These are phyloP conservation scores for Acorus gramineus DNA, from an alignment of 106 monocot species.

Conservation along the genomic window DNA sequence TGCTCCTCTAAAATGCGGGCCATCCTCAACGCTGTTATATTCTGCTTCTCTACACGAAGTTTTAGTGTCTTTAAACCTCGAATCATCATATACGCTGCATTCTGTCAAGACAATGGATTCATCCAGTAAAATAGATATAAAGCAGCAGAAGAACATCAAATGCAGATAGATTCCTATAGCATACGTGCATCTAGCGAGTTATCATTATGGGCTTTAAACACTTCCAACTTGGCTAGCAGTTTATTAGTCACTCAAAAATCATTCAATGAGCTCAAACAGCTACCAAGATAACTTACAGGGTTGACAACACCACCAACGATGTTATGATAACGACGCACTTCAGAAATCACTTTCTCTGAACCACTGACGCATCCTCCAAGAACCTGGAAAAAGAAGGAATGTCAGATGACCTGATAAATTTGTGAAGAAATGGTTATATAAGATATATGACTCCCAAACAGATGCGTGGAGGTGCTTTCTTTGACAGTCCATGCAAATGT, in stretches of 20 bases:
- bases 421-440: no score
- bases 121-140: not conserved
- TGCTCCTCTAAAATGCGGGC: constrained; percentile 97
- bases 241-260: no score
- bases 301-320: constrained; percentile 87
- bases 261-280: no score
- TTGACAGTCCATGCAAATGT: no score
- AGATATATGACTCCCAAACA: no score
- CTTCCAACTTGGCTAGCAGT: no score
- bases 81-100: constrained; percentile 82
- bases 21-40: constrained; percentile 90
- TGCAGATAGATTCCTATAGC: no score
- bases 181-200: no score
- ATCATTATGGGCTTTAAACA: no score
- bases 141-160: not conserved
- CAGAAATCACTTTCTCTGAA: constrained; percentile 56
- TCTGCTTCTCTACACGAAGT: constrained; percentile 90
- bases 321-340: constrained; percentile 73
- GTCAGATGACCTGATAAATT: not conserved
- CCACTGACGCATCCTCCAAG: constrained; percentile 96
- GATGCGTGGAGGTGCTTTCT: no score
- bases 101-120: constrained; percentile 23
- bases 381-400: constrained; percentile 29
- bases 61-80: constrained; percentile 98
- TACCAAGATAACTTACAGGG: constrained; percentile 46